Percentiles rank a stretch among this genome's conserved stretches.
Evolutionary conservation across 345 rosid genomes (phyloP).

Genomic region (Populus simonii): DNA sequence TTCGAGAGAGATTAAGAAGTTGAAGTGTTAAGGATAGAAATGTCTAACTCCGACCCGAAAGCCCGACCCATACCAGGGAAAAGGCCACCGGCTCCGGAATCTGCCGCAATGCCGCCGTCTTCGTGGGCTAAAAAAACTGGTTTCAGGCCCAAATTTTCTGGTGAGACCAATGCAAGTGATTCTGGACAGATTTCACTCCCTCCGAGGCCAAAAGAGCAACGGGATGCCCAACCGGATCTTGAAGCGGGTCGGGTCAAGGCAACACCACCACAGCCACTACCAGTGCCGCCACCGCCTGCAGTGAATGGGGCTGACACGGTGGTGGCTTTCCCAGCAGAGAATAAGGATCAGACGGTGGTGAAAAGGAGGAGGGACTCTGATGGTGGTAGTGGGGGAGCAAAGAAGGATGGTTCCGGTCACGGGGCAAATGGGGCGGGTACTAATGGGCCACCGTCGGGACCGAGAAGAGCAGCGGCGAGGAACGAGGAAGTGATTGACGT

Average conservation of each 20-base stretch:
- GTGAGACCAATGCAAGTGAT: constrained; percentile 74
- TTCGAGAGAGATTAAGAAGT: constrained; percentile 1
- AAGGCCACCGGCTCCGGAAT: constrained; percentile 71
- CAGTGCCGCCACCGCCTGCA: constrained; percentile 1
- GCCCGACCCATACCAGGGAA: constrained; percentile 64
- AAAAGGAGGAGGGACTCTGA: constrained; percentile 87
- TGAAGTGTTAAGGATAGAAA: constrained; percentile 17
- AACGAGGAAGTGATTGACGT: constrained; percentile 59
- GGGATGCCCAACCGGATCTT: constrained; percentile 56
- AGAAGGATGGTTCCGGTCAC: constrained; percentile 40
- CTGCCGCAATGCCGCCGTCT: constrained; percentile 79
- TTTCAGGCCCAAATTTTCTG: constrained; percentile 92
- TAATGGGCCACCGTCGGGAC: constrained; percentile 32
- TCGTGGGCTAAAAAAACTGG: constrained; percentile 96
- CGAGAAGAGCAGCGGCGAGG: constrained; percentile 49
- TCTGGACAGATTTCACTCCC: constrained; percentile 68
- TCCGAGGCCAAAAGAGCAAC: constrained; percentile 40
- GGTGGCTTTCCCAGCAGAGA: constrained; percentile 14
- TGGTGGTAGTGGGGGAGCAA: constrained; percentile 36
- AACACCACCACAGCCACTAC: constrained; percentile 12
- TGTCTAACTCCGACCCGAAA: constrained; percentile 74
- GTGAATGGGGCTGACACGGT: constrained; percentile 23
- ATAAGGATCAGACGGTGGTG: constrained; percentile 59
- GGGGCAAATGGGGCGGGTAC: constrained; percentile 44
- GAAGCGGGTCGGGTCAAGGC: constrained; percentile 53